Evolutionary conservation across 140 eudicot genomes (phyloP), one percentile per base, ranked within the genome.

Genomic region (Senecio squalidus): DNA sequence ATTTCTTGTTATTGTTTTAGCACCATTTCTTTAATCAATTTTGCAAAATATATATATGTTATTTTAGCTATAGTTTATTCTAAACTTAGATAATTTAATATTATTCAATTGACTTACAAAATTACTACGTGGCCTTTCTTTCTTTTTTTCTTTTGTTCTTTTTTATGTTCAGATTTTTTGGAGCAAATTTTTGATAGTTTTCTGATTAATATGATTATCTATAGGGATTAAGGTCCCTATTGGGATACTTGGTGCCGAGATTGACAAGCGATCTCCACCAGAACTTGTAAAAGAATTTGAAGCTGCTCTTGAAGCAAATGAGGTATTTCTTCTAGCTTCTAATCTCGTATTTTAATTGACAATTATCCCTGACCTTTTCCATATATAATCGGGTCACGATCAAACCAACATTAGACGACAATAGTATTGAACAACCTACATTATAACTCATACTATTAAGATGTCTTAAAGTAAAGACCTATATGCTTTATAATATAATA

Each of bases 181-280:
- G 38, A 46, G 9, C 61, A 36, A 13, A 36, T 26, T 26, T 46
- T n/a, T 24, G 6, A 8, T 33, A 15, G 49, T 38, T 66, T 8
- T 17, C 16, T 53, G 54, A 26, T 66, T 36, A 27, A 36, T 51
- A 3, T 50, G 50, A 15, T 38, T 9, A 30, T 73, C 61, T 36
- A 0, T 86, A 87, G 96, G 68, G 55, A 87, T 87, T 27, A 76
- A 88, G 77, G 79, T 80, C 14, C 92, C 95, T 20, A 71, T 77
- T 15, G 77, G 80, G 6, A 25, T 88, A 25, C 75, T 84, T 29
- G 92, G 96, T 67, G 95, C 95, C 20, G 88, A 82, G 72, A 74
- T 63, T n/a, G 96, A 88, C 60, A 16, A 56, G 14, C 22, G 38
- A 4, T 70, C 88, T 62, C 91, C 95, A 56, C 96, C 88, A 3